Base-by-base conservation (phyloP, 2,329 filamentous ascomycete genomes). In the Camillea tinctor region DNA sequence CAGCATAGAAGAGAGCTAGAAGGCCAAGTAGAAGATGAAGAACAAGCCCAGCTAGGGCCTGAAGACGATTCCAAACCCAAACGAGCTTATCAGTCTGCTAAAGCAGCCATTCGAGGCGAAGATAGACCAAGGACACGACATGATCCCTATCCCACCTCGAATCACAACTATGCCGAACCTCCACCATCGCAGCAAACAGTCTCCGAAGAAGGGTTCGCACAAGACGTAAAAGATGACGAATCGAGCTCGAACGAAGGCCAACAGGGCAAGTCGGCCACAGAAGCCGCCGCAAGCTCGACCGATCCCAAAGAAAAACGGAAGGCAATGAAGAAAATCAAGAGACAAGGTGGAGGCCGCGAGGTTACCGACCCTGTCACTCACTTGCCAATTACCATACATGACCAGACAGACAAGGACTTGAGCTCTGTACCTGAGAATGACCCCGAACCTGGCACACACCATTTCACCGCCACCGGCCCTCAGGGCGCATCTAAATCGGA, bases 331-430 rank as follows among this genome's bases (percentile, higher is more conserved):
- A 79, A 78, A 59, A 72, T 67, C 11, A 77, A 76, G 54, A 72
- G 74, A 52, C 77, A 80, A 54, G 76, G 77, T 50, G 79, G 76
- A n/a, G 79, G 81, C n/a, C 77, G 81, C 60, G 81, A 89, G 69
- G 88, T 91, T 52, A 91, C 88, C 1, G 89, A 92, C 68, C 88
- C 88, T 0, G 81, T 91, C 48, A 92, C 89, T 1, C 89, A 91
- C 73, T 78, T 91, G 2, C 88, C 88, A 1, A 81, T 91, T 53
- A 78, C 76, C 40, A 88, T 91, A 40, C 86, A 89, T 69, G 89
- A 91, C 69, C 87, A 87, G 67, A 90, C 88, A 0, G 79, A 82
- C 24, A 82, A 85, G 48, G 86, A 89, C 56, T 76, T 91, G 13
- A 69, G 77, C 17, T 73, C 61, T n/a, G 74, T 57, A 55, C 76